Percentiles rank a stretch among this genome's conserved stretches.
These are phyloP conservation scores for Sporobolomyces pararoseus DNA, from an alignment of 768 basidiomycete species.

Conservation along the genomic window DNA sequence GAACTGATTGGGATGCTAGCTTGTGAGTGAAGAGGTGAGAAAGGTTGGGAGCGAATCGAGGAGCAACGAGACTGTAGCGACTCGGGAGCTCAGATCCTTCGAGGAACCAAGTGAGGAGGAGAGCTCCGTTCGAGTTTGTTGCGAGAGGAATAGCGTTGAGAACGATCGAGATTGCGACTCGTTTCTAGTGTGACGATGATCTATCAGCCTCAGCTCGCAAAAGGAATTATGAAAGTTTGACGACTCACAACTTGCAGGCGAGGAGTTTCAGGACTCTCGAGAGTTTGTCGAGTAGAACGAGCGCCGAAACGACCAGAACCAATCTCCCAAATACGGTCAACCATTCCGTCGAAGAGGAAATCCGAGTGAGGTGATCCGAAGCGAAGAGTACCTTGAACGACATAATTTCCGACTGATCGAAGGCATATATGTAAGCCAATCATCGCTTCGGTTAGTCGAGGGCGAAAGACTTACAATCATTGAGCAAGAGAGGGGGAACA, in stretches of 20 bases:
- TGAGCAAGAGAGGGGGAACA: constrained; percentile 84
- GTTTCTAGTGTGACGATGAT: constrained; percentile 55
- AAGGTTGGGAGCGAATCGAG: constrained; percentile 91
- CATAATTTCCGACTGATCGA: constrained; percentile 50
- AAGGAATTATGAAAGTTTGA: no score
- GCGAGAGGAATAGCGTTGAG: constrained; percentile 96
- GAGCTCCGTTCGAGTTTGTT: constrained; percentile 94
- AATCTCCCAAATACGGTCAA: constrained; percentile 94
- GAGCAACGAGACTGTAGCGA: constrained; percentile 88
- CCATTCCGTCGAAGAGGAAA: constrained; percentile 96
- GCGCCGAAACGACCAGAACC: constrained; percentile 97
- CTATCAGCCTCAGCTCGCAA: no score
- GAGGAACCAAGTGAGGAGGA: constrained; percentile 91
- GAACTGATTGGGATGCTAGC: constrained; percentile 86
- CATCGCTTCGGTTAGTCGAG: not conserved
- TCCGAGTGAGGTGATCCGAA: constrained; percentile 86
- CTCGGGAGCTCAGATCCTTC: constrained; percentile 92
- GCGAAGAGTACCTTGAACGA: constrained; percentile 67
- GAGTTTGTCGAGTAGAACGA: constrained; percentile 92
- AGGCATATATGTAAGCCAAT: no score
- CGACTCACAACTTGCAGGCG: constrained; percentile 67
- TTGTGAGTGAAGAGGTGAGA: constrained; percentile 98
- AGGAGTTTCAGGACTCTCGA: constrained; percentile 83
- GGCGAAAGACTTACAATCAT: constrained; percentile 69
- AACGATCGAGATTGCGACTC: constrained; percentile 87